Conservation (phyloP, 306 rosid genomes). For the Castanea crenata region DNA sequence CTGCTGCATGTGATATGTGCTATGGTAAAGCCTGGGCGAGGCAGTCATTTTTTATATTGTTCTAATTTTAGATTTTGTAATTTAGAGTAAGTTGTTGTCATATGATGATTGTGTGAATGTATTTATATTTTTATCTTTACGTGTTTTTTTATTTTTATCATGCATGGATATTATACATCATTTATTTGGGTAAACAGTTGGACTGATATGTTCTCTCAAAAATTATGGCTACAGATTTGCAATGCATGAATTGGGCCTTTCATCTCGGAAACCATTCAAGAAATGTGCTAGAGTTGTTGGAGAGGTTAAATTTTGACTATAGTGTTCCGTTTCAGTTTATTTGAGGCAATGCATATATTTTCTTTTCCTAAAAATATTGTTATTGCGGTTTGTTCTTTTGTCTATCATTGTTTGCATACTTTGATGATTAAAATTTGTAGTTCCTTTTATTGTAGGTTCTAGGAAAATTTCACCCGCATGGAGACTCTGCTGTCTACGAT, state of each 20-base stretch:
- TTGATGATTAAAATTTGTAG: neutral
- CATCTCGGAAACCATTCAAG: constrained; percentile 86
- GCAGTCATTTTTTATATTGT: too few relatives aligned
- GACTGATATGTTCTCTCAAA: neutral
- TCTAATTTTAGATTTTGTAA: neutral
- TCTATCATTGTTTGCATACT: neutral
- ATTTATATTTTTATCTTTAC: neutral
- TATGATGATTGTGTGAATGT: neutral
- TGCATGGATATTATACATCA: neutral
- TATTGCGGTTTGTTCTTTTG: neutral
- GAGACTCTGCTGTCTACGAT: constrained; percentile 92
- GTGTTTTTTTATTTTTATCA: neutral
- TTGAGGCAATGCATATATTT: too few relatives aligned
- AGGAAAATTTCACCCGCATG: constrained; percentile 97
- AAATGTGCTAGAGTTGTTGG: constrained; percentile 99
- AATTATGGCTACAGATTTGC: constrained; percentile 66
- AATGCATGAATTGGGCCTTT: constrained; percentile 92
- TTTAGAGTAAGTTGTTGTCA: too few relatives aligned
- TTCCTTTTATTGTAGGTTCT: constrained; percentile 53
- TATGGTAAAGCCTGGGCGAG: too few relatives aligned
- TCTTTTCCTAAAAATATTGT: neutral
- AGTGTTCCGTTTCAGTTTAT: neutral
- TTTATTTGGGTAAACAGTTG: constrained; percentile 9
- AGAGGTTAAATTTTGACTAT: constrained; percentile 58
- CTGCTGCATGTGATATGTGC: too few relatives aligned